Conservation (phyloP, 768 basidiomycete species). For the Termitomyces sp. region DNA sequence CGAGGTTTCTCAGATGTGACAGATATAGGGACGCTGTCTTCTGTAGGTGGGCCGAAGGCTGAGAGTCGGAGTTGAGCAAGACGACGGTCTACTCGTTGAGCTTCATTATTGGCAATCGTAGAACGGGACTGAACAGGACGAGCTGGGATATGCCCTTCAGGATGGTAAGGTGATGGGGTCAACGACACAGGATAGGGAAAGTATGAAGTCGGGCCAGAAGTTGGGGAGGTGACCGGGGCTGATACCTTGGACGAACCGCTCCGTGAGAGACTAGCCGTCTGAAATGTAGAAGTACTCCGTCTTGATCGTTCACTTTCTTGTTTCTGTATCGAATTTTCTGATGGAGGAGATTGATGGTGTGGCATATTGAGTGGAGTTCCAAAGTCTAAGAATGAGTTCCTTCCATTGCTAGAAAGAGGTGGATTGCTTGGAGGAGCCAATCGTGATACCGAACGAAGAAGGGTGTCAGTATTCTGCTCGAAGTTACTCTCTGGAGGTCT, state of each 20-base stretch:
- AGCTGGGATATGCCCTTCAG: conserved; percentile 13
- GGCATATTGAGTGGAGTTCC: conserved; percentile 25
- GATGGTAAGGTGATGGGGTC: conserved; percentile 34
- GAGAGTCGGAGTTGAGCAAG: conserved; percentile 26
- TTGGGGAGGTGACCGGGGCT: conserved; percentile 8
- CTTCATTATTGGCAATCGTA: neutral
- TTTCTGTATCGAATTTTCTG: conserved; percentile 4
- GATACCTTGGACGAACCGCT: conserved; percentile 8
- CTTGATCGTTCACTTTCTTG: conserved; percentile 21
- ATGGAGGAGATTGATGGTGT: conserved; percentile 14
- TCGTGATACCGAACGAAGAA: conserved; percentile 15
- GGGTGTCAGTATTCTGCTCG: conserved; percentile 13
- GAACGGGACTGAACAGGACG: neutral
- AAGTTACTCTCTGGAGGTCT: conserved; percentile 4
- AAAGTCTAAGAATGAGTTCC: conserved; percentile 35
- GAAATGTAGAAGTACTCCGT: conserved; percentile 29
- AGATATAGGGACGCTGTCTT: conserved; percentile 46
- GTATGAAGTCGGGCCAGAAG: conserved; percentile 17
- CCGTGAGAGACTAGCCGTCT: conserved; percentile 7
- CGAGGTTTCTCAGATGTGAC: conserved; percentile 46
- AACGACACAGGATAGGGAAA: conserved; percentile 45
- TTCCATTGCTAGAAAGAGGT: conserved; percentile 8
- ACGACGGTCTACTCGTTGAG: conserved; percentile 23
- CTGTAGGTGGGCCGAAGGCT: conserved; percentile 43
- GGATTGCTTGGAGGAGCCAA: conserved; percentile 21